Evolutionary conservation across 805 yeast species (phyloP), one percentile per base, ranked within the genome.

Genomic region (Barnettozyma sp.): DNA sequence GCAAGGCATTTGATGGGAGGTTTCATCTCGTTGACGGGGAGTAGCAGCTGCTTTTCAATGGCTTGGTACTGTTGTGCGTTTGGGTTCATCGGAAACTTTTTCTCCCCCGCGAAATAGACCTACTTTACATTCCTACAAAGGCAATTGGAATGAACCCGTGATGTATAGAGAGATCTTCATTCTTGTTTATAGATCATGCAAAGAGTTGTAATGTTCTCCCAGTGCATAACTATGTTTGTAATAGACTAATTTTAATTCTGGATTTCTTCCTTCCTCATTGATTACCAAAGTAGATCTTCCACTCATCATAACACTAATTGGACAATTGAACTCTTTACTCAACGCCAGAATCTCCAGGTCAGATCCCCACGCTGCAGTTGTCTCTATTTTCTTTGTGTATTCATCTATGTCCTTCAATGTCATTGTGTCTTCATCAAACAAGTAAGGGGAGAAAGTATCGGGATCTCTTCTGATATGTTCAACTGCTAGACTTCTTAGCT

Each of bases 321-420:
- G 83, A 46, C 83, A 76, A 40, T 78, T 67, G 48, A 68, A 82
- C n/a, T 73, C 74, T 40, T 75, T 69, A 1, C 94, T 70, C 26
- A 88, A 64, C 0, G 97, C 96, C 52, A 84, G 58, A 14, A 90
- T 77, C 62, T 90, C 98, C 65, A 86, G 65, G 49, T 92, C 97
- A 7, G 95, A 92, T 18, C 98, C 98, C 98, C 98, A 90, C 66
- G 83, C 73, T 0, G 94, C 78, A 0, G 95, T 85, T n/a, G 57
- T 65, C 40, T 72, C 82, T 39, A 90, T 67, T 43, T 78, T 80
- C 4, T 64, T 57, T 4, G 84, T 71, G 55, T 92, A 92, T 16
- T 73, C 73, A 25, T 72, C 78, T 20, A 88, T 59, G 44, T 82
- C 82, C 33, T 70, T 68, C 41, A 84, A 46, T 7, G 71, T 63